Percentiles rank a stretch among this genome's conserved stretches.
Evolutionary conservation across 2,329 filamentous ascomycete genomes (phyloP).

Genomic region (Beauveria varroae): DNA sequence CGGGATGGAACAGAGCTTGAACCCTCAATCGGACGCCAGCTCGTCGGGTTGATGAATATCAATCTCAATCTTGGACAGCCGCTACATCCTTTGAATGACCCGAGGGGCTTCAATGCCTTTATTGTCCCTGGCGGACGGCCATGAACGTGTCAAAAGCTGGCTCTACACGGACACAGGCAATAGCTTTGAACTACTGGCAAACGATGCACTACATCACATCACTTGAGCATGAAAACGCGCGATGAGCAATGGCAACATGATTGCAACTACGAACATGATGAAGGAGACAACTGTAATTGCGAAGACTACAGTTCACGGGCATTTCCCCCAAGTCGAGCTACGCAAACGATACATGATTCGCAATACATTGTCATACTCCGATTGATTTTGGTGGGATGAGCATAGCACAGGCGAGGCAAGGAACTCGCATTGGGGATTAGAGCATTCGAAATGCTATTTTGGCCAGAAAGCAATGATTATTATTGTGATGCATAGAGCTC

Average conservation of each 20-base stretch:
- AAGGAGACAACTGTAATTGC: background rate
- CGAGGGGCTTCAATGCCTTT: background rate
- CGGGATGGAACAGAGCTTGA: conserved; percentile 91
- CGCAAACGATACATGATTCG: background rate
- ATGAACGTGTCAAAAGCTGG: background rate
- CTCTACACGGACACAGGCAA: no score
- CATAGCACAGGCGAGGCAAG: background rate
- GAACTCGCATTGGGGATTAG: background rate
- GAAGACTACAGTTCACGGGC: no score
- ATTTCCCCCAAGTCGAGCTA: no score
- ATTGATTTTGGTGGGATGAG: conserved; percentile 5
- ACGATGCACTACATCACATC: background rate
- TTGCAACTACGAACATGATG: background rate
- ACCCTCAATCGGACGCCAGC: conserved; percentile 65
- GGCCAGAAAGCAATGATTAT: background rate
- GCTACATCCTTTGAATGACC: background rate
- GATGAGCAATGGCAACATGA: no score
- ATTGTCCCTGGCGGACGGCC: background rate
- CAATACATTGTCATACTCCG: background rate
- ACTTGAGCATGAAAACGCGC: no score
- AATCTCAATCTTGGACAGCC: background rate
- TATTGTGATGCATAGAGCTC: background rate
- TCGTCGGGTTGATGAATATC: conserved; percentile 72
- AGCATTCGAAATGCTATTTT: background rate
- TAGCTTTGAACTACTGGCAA: background rate